A percentile compares a stretch with the other conserved stretches of the same genome.
These are phyloP conservation scores for Penicillium occitanis DNA, from an alignment of 2,329 filamentous ascomycete species.

Conservation along the genomic window DNA sequence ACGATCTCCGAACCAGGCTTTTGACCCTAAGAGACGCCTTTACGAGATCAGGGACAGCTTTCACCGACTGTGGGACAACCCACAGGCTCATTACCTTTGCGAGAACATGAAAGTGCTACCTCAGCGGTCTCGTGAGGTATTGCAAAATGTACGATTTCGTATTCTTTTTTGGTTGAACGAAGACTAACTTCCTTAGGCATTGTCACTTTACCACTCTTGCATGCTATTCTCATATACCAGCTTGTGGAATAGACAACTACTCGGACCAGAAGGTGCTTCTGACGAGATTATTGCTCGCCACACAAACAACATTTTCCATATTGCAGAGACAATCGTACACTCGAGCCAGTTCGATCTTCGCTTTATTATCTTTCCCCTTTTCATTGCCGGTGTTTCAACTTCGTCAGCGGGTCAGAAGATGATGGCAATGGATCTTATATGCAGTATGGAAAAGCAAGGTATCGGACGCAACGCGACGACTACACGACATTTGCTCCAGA, in stretches of 20 bases:
- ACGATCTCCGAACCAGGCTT: background rate
- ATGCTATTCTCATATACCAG: slow-evolving; percentile 56
- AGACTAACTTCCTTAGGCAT: slow-evolving; percentile 32
- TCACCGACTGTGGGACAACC: slow-evolving; percentile 39
- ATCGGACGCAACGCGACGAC: slow-evolving; percentile 51
- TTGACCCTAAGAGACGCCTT: slow-evolving; percentile 31
- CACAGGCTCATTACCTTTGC: slow-evolving; percentile 37
- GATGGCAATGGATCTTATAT: slow-evolving; percentile 51
- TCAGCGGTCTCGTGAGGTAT: slow-evolving; percentile 35
- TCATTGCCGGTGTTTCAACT: slow-evolving; percentile 53
- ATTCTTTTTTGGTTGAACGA: background rate
- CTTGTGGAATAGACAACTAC: slow-evolving; percentile 53
- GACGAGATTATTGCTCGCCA: slow-evolving; percentile 48
- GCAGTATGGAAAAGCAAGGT: slow-evolving; percentile 48
- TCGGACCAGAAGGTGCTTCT: slow-evolving; percentile 40
- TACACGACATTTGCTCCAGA: slow-evolving; percentile 47
- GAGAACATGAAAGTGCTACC: slow-evolving; percentile 40
- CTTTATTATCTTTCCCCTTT: slow-evolving; percentile 55
- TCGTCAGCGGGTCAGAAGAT: slow-evolving; percentile 45
- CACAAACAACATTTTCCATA: slow-evolving; percentile 46
- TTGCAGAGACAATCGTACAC: slow-evolving; percentile 44
- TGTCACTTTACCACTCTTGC: slow-evolving; percentile 51
- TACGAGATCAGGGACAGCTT: slow-evolving; percentile 40
- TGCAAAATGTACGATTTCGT: slow-evolving; percentile 46
- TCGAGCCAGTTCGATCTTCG: slow-evolving; percentile 43